Evolutionary conservation across 2,329 filamentous ascomycete species (phyloP).

Genomic region (Xylaria sp.): DNA sequence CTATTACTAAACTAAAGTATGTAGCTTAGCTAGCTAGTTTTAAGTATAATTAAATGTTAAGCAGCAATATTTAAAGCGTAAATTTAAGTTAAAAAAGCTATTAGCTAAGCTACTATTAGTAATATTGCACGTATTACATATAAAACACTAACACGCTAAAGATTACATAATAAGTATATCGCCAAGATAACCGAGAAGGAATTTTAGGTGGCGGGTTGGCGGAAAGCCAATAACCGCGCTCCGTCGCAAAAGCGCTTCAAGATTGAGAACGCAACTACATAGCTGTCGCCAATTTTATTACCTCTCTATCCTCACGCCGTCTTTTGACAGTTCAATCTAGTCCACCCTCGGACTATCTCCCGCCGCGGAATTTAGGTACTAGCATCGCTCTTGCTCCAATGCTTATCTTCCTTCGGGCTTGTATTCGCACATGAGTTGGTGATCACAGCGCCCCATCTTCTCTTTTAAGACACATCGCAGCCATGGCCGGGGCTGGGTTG

Average conservation of each 20-base stretch:
- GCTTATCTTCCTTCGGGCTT: conserved; percentile 16
- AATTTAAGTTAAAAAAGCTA: no score
- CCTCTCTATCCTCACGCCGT: conserved; percentile 7
- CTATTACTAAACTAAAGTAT: no score
- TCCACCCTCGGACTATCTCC: neutral
- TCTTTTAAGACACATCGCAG: conserved; percentile 36
- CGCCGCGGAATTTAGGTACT: neutral
- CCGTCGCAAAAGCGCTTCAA: conserved; percentile 22
- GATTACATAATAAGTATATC: no score
- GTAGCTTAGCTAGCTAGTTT: no score
- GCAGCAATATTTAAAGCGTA: no score
- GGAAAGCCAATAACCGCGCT: no score
- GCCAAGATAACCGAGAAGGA: no score
- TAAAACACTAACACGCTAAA: no score
- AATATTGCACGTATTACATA: no score
- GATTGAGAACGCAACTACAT: conserved; percentile 10
- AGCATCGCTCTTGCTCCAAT: conserved; percentile 11
- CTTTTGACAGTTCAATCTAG: neutral
- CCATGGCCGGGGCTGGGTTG: conserved; percentile 49
- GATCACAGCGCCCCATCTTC: conserved; percentile 33
- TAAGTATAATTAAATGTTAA: no score
- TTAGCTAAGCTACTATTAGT: no score
- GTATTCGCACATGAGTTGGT: conserved; percentile 43
- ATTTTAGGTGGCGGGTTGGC: no score
- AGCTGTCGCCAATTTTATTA: conserved; percentile 21